These are phyloP conservation scores for Asterella californica DNA, from an alignment of 225 moss, liverwort and hornwort genomes.

Conservation along the genomic window DNA sequence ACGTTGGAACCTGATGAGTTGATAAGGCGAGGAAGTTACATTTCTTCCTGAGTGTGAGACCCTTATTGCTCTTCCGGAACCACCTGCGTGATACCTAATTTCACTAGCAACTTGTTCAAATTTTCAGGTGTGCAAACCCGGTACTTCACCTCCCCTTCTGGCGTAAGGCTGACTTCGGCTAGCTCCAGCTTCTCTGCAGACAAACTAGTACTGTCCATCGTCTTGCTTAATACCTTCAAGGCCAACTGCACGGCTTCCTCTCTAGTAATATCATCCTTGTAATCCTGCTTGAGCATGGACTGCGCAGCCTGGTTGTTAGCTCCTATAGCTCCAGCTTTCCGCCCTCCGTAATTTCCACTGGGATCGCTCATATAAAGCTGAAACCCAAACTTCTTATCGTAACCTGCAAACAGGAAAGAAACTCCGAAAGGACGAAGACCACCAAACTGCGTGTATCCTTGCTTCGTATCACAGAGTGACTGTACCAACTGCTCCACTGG, in stretches of 20 bases:
- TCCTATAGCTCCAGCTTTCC: constrained; percentile 79
- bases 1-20: neutral
- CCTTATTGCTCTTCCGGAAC: constrained; percentile 51
- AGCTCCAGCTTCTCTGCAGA: constrained; percentile 82
- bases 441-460: constrained; percentile 71
- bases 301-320: constrained; percentile 83
- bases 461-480: constrained; percentile 62
- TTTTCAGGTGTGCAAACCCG: constrained; percentile 56
- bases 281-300: constrained; percentile 85
- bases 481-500: constrained; percentile 74
- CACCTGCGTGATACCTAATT: constrained; percentile 83
- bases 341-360: constrained; percentile 78
- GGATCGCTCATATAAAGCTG: constrained; percentile 86
- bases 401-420: constrained; percentile 74
- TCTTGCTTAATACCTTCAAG: constrained; percentile 76
- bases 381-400: constrained; percentile 76
- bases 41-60: neutral
- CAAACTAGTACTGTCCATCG: constrained; percentile 79
- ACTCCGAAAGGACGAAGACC: constrained; percentile 77
- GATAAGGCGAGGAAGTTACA: neutral
- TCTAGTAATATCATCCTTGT: constrained; percentile 72
- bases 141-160: constrained; percentile 64
- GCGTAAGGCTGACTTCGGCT: constrained; percentile 66
- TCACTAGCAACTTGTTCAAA: constrained; percentile 77
- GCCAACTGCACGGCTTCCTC: constrained; percentile 78